phyloP scores from a whole-genome alignment of 139 green algal species.

The Chlorella sp. region DNA sequence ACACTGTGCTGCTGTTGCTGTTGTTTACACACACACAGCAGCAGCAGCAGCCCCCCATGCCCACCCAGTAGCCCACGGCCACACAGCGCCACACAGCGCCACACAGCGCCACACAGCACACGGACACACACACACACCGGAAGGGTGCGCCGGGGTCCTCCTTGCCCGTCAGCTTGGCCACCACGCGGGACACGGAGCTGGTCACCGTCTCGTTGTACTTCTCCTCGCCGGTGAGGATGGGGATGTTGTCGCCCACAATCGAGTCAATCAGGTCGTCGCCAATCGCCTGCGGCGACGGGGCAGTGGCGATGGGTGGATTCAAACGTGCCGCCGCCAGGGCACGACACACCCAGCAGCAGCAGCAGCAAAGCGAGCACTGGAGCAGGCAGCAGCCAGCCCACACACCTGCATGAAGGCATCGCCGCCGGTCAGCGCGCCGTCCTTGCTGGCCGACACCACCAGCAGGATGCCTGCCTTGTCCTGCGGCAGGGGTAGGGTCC shows the following conservation, averaged over 20 bases:
- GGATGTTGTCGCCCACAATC: conserved; percentile 94
- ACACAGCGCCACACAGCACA: too few species aligned
- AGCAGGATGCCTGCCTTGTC: conserved; percentile 95
- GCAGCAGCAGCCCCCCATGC: too few species aligned
- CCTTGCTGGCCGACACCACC: conserved; percentile 94
- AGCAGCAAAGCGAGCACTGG: too few species aligned
- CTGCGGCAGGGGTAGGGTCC: conserved; percentile 23
- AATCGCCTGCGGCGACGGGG: conserved; percentile 53
- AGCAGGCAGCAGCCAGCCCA: too few species aligned
- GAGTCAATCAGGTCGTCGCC: conserved; percentile 95
- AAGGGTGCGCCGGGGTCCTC: conserved; percentile 59
- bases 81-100: too few species aligned
- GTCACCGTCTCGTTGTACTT: conserved; percentile 77
- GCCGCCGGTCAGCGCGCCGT: conserved; percentile 94
- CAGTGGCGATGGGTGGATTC: too few species aligned
- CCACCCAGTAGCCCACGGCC: too few species aligned
- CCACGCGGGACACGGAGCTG: conserved; percentile 83
- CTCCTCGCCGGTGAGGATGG: conserved; percentile 85
- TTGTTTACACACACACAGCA: too few species aligned
- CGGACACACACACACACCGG: neutral
- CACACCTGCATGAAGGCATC: conserved; percentile 71
- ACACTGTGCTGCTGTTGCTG: too few species aligned
- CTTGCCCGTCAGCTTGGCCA: conserved; percentile 82
- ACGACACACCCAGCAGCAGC: too few species aligned
- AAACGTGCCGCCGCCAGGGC: too few species aligned